Base-by-base conservation (phyloP, 176 grass and related monocot genomes). In the Saccharum spontaneum region DNA sequence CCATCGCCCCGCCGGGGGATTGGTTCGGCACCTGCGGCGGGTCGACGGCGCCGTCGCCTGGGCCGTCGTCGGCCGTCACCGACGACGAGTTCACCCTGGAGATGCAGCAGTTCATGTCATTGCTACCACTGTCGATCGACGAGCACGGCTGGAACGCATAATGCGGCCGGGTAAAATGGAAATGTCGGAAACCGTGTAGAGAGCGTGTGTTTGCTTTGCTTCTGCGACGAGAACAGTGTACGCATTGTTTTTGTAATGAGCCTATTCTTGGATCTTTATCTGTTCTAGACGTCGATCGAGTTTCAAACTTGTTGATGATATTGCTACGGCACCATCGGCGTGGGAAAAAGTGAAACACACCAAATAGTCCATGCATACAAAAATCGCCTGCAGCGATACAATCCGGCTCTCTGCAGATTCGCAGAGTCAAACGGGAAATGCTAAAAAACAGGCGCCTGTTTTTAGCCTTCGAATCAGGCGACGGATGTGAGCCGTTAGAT, bases 61-160 rank as follows among this genome's bases (percentile, higher is more conserved):
- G 91, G 4, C 83, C 82, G 14, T 85, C 90, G 0, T 97, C 94
- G 0, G 85, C 89, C 1, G 78, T 88, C 80, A 91, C 87, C 39
- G 91, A 94, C 26, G 91, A 94, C 0, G 89, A 90, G 5, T 74
- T 85, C 30, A 75, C 5, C 81, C 45, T 94, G 71, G 85, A 85
- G 41, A 86, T 90, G 57, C 89, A 90, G 62, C 85, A 89, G 8
- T 52, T 87, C 71, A 87, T 84, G 73, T 68, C 84, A 11, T 69
- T 30, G 44, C 30, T 85, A 7, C 87, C 91, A 63, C 36, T 82
- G 71, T 66, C 89, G 2, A 24, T 81, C 0, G 85, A 90, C 60
- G 87, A 81, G 50, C 80, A 69, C 65, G 64, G 50, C 82, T 90
- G 85, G 85, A 93, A 91, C 81, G 62, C 70, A 13, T 76, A 54